phyloP scores from a whole-genome alignment of 208 protist genomes.

The Strigomonas oncopelti region DNA sequence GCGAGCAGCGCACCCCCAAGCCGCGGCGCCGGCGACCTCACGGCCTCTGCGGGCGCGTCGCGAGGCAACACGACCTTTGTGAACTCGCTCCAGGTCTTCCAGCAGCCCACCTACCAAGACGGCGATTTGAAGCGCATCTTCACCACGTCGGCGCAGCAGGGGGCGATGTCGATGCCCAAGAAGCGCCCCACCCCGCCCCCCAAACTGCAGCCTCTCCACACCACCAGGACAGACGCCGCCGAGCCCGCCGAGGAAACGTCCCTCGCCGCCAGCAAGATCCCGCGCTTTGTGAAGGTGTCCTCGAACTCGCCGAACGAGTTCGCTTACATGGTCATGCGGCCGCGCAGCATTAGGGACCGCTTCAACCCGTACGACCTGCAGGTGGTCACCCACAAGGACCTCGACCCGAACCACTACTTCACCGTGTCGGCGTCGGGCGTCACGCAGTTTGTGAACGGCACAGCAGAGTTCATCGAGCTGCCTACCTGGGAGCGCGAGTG shows the following conservation, averaged over 20 bases:
- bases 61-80: slow-evolving; percentile 42
- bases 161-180: slow-evolving; percentile 17
- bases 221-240: slow-evolving; percentile 1
- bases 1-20: slow-evolving; percentile 10
- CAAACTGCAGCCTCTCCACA: slow-evolving; percentile 27
- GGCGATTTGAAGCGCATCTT: slow-evolving; percentile 54
- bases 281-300: slow-evolving; percentile 68
- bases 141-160: slow-evolving; percentile 29
- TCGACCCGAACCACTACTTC: slow-evolving; percentile 86
- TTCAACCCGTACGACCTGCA: slow-evolving; percentile 94
- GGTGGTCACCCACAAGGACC: slow-evolving; percentile 86
- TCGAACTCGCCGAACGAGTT: slow-evolving; percentile 89
- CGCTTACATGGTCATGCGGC: slow-evolving; percentile 84
- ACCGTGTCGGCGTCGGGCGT: slow-evolving; percentile 92
- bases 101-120: slow-evolving; percentile 48
- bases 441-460: slow-evolving; percentile 88
- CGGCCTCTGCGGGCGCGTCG: slow-evolving; percentile 2
- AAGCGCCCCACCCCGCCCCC: slow-evolving; percentile 23
- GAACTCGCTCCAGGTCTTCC: slow-evolving; percentile 75
- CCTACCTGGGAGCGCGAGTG: slow-evolving; percentile 92
- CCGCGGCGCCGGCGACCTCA: slow-evolving; percentile 10
- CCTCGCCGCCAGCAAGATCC: slow-evolving; percentile 31
- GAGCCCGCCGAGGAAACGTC: slow-evolving; percentile 6
- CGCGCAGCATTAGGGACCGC: slow-evolving; percentile 73
- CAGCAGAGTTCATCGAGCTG: slow-evolving; percentile 91